Evolutionary conservation across 1,139 yeast species (phyloP).

Genomic region (Suhomyces bribrorum): DNA sequence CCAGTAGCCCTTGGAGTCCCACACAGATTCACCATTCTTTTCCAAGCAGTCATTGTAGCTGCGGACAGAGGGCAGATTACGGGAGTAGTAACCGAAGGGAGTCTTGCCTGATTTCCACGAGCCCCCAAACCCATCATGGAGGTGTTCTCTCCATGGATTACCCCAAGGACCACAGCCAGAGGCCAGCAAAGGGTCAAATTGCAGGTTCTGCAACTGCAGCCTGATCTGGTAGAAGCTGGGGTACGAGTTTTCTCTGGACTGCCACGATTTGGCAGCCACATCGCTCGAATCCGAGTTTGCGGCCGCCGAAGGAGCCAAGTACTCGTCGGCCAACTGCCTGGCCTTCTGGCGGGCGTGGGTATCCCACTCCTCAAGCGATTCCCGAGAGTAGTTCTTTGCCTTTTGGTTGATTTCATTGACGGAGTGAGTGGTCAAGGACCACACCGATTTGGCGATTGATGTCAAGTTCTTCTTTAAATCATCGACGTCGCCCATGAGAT

Average conservation of each 20-base stretch:
- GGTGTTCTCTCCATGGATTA: neutral
- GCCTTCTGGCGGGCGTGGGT: conserved; percentile 7
- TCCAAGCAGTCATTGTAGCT: conserved; percentile 65
- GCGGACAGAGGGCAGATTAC: conserved; percentile 61
- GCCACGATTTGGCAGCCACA: neutral
- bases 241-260: conserved; percentile 2
- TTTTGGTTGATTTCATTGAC: conserved; percentile 25
- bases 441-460: conserved; percentile 20
- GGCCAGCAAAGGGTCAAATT: neutral
- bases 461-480: conserved; percentile 20
- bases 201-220: conserved; percentile 2
- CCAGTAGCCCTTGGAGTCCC: conserved; percentile 86
- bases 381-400: conserved; percentile 20
- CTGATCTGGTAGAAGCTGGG: conserved; percentile 7
- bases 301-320: conserved; percentile 1
- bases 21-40: conserved; percentile 66
- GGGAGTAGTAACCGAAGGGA: conserved; percentile 55
- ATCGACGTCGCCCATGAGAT: conserved; percentile 21
- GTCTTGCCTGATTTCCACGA: conserved; percentile 20
- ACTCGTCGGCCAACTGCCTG: conserved; percentile 4
- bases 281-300: neutral
- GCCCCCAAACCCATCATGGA: conserved; percentile 4
- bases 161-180: conserved; percentile 2
- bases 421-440: conserved; percentile 28
- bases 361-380: conserved; percentile 3